Evolutionary conservation across 192 early-diverging fungal species (phyloP).

Genomic region (Entophlyctis helioformis): DNA sequence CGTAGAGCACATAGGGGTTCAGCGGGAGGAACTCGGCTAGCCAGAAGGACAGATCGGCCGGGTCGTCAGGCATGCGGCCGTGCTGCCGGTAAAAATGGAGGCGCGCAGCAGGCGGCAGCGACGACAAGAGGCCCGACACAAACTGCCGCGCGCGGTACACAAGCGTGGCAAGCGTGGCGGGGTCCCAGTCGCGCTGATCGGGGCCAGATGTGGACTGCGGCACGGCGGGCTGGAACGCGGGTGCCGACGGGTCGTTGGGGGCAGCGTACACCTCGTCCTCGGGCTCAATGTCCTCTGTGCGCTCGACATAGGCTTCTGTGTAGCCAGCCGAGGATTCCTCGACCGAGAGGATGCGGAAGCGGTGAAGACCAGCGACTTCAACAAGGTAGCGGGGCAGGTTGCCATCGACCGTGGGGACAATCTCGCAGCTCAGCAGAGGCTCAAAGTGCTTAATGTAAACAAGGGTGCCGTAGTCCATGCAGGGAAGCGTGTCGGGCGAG

Average conservation of each 20-base stretch:
- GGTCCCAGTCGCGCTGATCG: neutral
- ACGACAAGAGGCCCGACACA: too few species aligned
- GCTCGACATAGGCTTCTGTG: neutral
- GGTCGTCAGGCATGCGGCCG: slow-evolving; percentile 2
- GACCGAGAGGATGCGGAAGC: neutral
- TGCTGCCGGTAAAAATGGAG: slow-evolving; percentile 23
- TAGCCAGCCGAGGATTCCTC: slow-evolving; percentile 1
- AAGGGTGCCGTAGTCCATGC: slow-evolving; percentile 13
- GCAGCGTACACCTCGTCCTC: neutral
- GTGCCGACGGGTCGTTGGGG: too few species aligned
- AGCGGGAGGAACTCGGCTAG: slow-evolving; percentile 7
- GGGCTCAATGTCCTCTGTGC: slow-evolving; percentile 5
- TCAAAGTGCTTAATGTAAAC: slow-evolving; percentile 11
- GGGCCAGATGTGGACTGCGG: too few species aligned
- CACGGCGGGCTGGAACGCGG: too few species aligned
- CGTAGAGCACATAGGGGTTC: too few species aligned
- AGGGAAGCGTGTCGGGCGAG: too few species aligned
- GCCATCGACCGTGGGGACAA: slow-evolving; percentile 3
- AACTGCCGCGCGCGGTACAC: neutral
- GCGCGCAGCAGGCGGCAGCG: slow-evolving; percentile 49
- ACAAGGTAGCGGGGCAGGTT: slow-evolving; percentile 4
- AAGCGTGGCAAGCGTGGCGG: neutral
- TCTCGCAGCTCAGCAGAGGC: slow-evolving; percentile 5
- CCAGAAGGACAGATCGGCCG: slow-evolving; percentile 27
- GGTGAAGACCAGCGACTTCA: slow-evolving; percentile 1